Evolutionary conservation across 2,329 filamentous ascomycete genomes (phyloP).

Genomic region (Monosporascus sp.): DNA sequence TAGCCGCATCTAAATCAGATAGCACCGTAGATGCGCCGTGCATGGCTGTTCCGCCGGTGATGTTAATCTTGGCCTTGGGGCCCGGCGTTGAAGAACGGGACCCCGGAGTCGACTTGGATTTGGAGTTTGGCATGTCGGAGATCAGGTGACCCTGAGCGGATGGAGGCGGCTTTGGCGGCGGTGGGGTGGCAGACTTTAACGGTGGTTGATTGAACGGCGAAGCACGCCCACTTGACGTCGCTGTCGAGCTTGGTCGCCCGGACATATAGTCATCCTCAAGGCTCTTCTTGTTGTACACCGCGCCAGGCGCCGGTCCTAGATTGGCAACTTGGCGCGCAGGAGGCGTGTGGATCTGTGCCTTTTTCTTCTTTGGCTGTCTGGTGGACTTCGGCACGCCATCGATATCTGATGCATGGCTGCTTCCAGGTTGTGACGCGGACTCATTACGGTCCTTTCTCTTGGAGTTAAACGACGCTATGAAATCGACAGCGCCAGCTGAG

Average conservation of each 20-base stretch:
- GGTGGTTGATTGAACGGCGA: conserved; percentile 41
- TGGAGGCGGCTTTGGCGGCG: conserved; percentile 50
- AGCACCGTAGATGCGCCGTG: conserved; percentile 72
- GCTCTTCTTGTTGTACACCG: conserved; percentile 69
- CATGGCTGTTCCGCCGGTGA: conserved; percentile 76
- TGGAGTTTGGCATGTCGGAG: conserved; percentile 65
- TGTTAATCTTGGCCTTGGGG: conserved; percentile 61
- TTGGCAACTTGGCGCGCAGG: conserved; percentile 59
- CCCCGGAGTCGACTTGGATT: conserved; percentile 46
- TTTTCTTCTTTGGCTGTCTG: conserved; percentile 46
- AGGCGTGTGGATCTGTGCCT: conserved; percentile 57
- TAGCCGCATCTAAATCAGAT: conserved; percentile 70
- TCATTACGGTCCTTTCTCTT: conserved; percentile 42
- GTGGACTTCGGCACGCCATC: conserved; percentile 45
- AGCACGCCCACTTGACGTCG: conserved; percentile 30
- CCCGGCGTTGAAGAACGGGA: conserved; percentile 48
- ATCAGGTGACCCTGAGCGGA: conserved; percentile 75
- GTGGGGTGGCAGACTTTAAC: conserved; percentile 42
- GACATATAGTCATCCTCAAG: conserved; percentile 69
- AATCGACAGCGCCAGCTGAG: conserved; percentile 69
- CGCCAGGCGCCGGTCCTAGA: conserved; percentile 57
- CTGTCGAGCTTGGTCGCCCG: conserved; percentile 35
- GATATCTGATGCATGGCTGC: conserved; percentile 16
- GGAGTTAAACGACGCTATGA: conserved; percentile 76
- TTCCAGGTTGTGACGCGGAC: conserved; percentile 12